These are phyloP conservation scores for Boletus rufocinnamomeus DNA, from an alignment of 768 basidiomycete genomes.

Conservation along the genomic window DNA sequence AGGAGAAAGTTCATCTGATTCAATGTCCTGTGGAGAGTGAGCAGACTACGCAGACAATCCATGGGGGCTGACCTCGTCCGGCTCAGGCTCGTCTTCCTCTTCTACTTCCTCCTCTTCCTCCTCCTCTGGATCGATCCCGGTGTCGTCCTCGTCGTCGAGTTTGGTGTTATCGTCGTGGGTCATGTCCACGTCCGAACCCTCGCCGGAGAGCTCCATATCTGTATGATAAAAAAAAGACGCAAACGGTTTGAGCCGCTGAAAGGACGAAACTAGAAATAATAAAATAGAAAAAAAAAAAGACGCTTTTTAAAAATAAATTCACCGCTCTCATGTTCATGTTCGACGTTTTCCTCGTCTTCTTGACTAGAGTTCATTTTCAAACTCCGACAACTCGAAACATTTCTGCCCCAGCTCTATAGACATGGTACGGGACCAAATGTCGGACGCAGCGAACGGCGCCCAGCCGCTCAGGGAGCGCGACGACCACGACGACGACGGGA, in stretches of 20 bases:
- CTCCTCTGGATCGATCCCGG: conserved; percentile 35
- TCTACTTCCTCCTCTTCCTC: conserved; percentile 37
- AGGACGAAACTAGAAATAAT: background rate
- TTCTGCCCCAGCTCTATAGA: no score
- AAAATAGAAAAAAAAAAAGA: no score
- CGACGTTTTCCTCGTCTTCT: background rate
- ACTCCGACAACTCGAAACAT: conserved; percentile 17
- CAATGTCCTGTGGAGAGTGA: no score
- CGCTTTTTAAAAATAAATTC: background rate
- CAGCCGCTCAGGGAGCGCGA: conserved; percentile 14
- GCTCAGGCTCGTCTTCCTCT: conserved; percentile 30
- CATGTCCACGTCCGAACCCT: conserved; percentile 39
- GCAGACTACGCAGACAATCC: no score
- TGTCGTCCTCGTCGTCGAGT: conserved; percentile 41
- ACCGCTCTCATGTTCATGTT: conserved; percentile 5
- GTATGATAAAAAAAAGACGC: background rate
- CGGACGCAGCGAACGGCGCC: background rate
- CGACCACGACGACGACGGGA: background rate
- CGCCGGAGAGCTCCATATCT: conserved; percentile 30
- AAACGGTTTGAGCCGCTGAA: conserved; percentile 4
- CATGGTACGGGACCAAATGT: no score
- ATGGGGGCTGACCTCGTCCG: conserved; percentile 10
- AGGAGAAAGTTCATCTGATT: no score
- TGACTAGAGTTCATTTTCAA: conserved; percentile 20
- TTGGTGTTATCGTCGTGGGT: conserved; percentile 34